Base-by-base conservation (phyloP, 176 grass and related monocot genomes). In the Oryza glaberrima region DNA sequence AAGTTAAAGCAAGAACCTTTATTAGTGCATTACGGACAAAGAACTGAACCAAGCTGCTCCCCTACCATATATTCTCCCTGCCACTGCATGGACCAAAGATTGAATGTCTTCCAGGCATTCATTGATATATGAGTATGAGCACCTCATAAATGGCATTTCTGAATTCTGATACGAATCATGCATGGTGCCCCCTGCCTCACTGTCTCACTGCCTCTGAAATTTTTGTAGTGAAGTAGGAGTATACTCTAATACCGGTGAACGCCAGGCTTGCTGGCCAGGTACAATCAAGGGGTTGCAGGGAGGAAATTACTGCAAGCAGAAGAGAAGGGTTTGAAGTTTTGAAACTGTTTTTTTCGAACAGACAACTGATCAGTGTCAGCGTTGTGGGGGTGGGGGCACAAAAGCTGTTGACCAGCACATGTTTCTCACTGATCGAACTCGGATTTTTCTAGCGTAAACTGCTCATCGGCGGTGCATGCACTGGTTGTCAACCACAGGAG, bases 61-160 rank as follows among this genome's bases (percentile, higher is more conserved):
- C 17, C 52, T 15, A 8, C 6, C 22, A 61, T 13, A 60, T 60
- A 60, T 76, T 76, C 74, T 58, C 35, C 30, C 74, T 60, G 17
- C 30, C 16, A 60, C 74, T 58, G 6, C 30, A 58, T 20, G 49
- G 26, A 35, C 74, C 28, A 22, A 36, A 38, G 74, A 38, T 49
- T 76, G 48, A 56, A 76, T 56, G 16, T 76, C 74, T 38, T 76
- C 34, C 74, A 75, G 72, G 28, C 23, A 75, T 75, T 19, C 51
- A 12, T 11, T 7, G 74, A 38, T 76, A 47, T 19, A 76, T 58
- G 49, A 76, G 45, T 20, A 76, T 58, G 49, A 76, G 23, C 16
- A 34, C 73, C 46, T 36, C 54, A 38, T 76, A 36, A 76, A 76
- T 76, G 9, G 0, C 73, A 20, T 22, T 61, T 22, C 56, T 61